Conservation (phyloP, 2,329 filamentous ascomycete species). For the Ceratocystis papillata region DNA sequence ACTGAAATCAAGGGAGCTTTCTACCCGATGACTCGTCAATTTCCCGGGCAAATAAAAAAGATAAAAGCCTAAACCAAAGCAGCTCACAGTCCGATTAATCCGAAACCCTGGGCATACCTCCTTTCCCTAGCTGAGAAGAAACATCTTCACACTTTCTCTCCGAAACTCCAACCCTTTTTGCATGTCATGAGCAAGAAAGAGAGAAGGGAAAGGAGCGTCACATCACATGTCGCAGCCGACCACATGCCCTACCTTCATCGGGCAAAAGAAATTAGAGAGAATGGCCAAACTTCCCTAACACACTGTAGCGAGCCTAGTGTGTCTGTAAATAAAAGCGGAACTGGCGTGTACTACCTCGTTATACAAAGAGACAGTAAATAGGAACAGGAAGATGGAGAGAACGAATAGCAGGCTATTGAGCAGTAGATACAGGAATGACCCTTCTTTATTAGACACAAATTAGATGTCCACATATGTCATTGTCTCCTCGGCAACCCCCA, state of each 20-base stretch:
- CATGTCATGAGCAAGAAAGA: background rate
- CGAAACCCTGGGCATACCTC: background rate
- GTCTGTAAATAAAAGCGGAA: too few relatives aligned
- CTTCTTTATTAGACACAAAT: background rate
- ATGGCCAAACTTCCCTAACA: too few relatives aligned
- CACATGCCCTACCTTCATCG: constrained; percentile 2
- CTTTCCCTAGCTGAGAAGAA: background rate
- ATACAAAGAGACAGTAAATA: background rate
- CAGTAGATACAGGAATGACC: too few relatives aligned
- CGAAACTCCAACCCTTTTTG: too few relatives aligned
- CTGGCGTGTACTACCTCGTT: background rate
- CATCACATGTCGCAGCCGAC: background rate
- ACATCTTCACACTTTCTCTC: background rate
- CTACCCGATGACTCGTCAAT: background rate
- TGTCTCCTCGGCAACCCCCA: background rate
- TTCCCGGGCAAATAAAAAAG: too few relatives aligned
- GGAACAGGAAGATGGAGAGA: too few relatives aligned
- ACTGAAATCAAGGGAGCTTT: background rate
- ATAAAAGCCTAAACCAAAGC: too few relatives aligned
- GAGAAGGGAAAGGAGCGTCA: background rate
- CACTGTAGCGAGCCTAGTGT: too few relatives aligned
- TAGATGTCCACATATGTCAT: background rate
- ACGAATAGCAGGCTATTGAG: too few relatives aligned
- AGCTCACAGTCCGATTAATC: background rate
- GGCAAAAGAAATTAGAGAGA: background rate